Evolutionary conservation across 2,329 filamentous ascomycete genomes (phyloP), one percentile per base, ranked within the genome.

Genomic region (Neocucurbitaria cava): DNA sequence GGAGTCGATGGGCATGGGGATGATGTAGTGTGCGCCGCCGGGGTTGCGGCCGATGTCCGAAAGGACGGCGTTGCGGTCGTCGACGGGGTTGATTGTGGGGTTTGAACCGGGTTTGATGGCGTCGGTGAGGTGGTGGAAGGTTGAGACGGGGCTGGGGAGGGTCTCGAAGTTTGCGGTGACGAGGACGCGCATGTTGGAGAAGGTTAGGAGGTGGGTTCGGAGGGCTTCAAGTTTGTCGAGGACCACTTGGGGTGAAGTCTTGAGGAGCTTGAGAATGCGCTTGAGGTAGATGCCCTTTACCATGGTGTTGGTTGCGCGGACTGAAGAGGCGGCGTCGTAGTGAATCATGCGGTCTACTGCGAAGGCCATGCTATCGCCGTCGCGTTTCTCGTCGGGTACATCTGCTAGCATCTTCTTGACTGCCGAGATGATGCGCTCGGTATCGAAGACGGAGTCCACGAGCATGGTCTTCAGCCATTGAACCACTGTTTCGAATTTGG

Each of bases 1-100:
- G 39, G 91, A 96, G 78, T 99, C 95, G 46, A 97, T 89, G 0
- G 91, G 87, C 87, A 99, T 95, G 15, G 95, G 92, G 20, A 98
- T 85, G 49, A 99, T 85, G 62, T 91, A 89, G 28, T 89, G 86
- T 31, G 90, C 82, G 5, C 86, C 85, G 13, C 95, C 95, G 0
- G 93, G 90, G 6, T 85, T 86, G 48, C 83, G 83, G 15, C 92
- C 95, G 49, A 91, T 87, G 0, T 86, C 81, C 59, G 87, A 96
- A 49, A 96, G 86, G n/a, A 92, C 82, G 35, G 86, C 83, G 46
- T 85, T 82, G 8, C 88, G 85, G 61, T 87, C 85, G 54, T 89
- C 86, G 44, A 97, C 88, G 1, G 91, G 88, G 13, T 87, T 81
- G 49, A 96, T 82, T 0, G 85, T 78, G 15, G 83, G 79, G 17